Evolutionary conservation across 202 grass and related monocot species (phyloP), one percentile per base, ranked within the genome.

Genomic region (Setaria viridis): DNA sequence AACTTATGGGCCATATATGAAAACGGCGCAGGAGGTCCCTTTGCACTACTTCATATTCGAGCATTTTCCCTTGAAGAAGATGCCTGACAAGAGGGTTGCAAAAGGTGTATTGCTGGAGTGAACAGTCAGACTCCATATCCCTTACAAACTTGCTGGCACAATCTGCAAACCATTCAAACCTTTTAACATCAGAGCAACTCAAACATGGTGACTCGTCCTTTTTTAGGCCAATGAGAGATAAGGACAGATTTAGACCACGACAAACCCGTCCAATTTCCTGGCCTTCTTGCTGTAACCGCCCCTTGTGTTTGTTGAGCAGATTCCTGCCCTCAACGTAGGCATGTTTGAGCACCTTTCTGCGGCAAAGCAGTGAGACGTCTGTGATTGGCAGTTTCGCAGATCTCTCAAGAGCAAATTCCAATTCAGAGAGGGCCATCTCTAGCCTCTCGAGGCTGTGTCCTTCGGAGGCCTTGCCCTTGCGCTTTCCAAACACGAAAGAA

Each of bases 141-240:
- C 29, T 79, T 11, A 49, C 59, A 66, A 79, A 79, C 43, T 66
- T 66, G 16, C 4, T 9, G 0, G 60, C 60, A 10, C 30, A 35
- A 8, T 65, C 45, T 34, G 77, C 45, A 20, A 79, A 79, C 77
- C 43, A 50, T 11, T 65, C 45, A 1, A 79, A 79, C 34, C 77
- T 49, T 20, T 0, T 14, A 15, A 79, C 25, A 35, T 46, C 9
- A n/a, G 74, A 60, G 54, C 20, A 13, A 41, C 34, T n/a, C 33
- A 58, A 25, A 32, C 33, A 17, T 5, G 12, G 11, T 29, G 33
- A 1, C 19, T 48, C 7, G 7, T 78, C 21, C 59, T 6, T 62
- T 3, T 45, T 62, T 37, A 29, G 10, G 12, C 20, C 9, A 62
- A 32, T 1, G 11, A 30, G 11, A 34, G 21, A 60, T 19, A 11